Evolutionary conservation across 345 rosid species (phyloP).

Genomic region (Laguncularia racemosa): DNA sequence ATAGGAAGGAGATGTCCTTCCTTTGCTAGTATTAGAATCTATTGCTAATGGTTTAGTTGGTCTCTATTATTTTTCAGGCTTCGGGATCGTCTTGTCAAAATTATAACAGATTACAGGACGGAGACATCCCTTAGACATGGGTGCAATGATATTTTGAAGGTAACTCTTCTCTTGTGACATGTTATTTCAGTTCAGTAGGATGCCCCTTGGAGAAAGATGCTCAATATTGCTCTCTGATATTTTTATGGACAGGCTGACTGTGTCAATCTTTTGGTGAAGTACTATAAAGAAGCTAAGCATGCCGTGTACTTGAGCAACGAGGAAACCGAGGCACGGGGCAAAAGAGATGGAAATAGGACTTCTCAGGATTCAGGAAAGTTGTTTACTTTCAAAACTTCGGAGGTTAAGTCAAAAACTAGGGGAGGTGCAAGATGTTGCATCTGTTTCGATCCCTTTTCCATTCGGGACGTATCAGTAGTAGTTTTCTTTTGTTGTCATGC

Average conservation of each 20-base stretch:
- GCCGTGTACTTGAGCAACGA: slow-evolving; percentile 65
- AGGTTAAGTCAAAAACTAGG: slow-evolving; percentile 78
- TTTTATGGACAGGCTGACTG: slow-evolving; percentile 66
- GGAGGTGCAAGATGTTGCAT: slow-evolving; percentile 92
- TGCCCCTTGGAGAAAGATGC: not conserved
- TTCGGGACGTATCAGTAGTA: slow-evolving; percentile 64
- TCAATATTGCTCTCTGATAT: slow-evolving; percentile 15
- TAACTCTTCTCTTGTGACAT: slow-evolving; percentile 9
- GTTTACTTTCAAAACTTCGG: slow-evolving; percentile 38
- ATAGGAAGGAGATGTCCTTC: no score
- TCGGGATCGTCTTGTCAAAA: slow-evolving; percentile 88
- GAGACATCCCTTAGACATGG: slow-evolving; percentile 98
- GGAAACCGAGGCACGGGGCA: slow-evolving; percentile 53
- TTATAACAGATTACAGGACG: slow-evolving; percentile 93
- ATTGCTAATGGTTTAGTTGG: not conserved
- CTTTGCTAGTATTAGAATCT: not conserved
- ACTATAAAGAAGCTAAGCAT: slow-evolving; percentile 77
- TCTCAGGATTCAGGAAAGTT: slow-evolving; percentile 43
- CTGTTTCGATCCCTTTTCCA: slow-evolving; percentile 85
- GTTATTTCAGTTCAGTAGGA: not conserved
- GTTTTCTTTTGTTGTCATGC: slow-evolving; percentile 96
- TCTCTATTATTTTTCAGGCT: slow-evolving; percentile 40
- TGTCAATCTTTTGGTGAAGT: slow-evolving; percentile 83
- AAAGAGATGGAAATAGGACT: slow-evolving; percentile 38
- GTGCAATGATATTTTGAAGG: slow-evolving; percentile 97